Conservation (phyloP, 805 yeast species). For the Zygotorulaspora chibaensis region DNA sequence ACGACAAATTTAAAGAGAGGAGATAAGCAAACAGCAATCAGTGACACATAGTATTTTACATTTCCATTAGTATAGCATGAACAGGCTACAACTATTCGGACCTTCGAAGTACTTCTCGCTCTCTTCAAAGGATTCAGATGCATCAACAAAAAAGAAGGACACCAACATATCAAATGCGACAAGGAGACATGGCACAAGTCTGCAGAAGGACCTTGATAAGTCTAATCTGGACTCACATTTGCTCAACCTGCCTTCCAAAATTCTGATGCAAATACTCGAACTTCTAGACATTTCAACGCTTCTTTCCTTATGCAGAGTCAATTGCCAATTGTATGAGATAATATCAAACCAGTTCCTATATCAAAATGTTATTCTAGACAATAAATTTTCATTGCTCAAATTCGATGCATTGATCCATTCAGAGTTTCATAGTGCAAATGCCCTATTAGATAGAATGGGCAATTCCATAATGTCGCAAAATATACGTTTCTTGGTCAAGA, state of each 20-base stretch:
- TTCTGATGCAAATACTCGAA: slow-evolving; percentile 24
- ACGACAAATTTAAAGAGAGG: neutral
- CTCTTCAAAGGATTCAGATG: slow-evolving; percentile 19
- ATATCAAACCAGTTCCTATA: slow-evolving; percentile 28
- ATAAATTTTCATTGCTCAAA: slow-evolving; percentile 26
- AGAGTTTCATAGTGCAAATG: slow-evolving; percentile 24
- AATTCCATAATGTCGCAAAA: slow-evolving; percentile 15
- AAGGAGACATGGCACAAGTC: too few species aligned
- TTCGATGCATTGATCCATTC: slow-evolving; percentile 33
- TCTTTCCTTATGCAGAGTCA: slow-evolving; percentile 24
- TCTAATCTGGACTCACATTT: slow-evolving; percentile 7
- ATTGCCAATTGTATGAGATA: slow-evolving; percentile 23
- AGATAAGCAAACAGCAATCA: neutral
- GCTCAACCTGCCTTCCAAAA: slow-evolving; percentile 23
- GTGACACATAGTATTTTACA: neutral
- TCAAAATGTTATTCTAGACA: slow-evolving; percentile 24
- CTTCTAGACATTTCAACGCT: slow-evolving; percentile 22
- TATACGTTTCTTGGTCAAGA: slow-evolving; percentile 26
- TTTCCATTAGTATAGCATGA: slow-evolving; percentile 10
- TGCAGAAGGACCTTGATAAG: neutral
- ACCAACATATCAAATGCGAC: too few species aligned
- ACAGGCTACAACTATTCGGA: slow-evolving; percentile 22
- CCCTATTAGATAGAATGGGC: slow-evolving; percentile 6
- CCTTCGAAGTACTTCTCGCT: slow-evolving; percentile 36
- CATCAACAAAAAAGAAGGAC: neutral